Conservation (phyloP, 345 rosid genomes). For the Populus tremula region DNA sequence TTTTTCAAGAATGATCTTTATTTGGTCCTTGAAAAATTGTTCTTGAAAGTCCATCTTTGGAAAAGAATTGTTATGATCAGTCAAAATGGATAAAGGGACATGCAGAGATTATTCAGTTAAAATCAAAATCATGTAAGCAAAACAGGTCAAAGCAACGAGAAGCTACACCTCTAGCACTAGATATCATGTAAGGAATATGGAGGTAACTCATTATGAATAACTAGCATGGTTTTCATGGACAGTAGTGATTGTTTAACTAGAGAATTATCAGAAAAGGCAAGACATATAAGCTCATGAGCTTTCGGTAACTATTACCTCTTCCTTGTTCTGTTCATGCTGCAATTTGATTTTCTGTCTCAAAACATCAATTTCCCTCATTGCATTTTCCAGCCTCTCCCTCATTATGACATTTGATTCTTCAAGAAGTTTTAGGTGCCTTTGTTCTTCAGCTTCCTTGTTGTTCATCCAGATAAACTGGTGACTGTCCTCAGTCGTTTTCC, state of each 20-base stretch:
- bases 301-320: slow-evolving; percentile 50
- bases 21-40: slow-evolving; percentile 54
- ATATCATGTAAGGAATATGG: neutral
- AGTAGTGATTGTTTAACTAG: neutral
- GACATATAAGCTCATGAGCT: neutral
- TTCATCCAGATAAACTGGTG: slow-evolving; percentile 57
- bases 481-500: slow-evolving; percentile 60
- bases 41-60: slow-evolving; percentile 65
- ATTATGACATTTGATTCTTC: slow-evolving; percentile 47
- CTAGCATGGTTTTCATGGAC: neutral
- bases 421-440: slow-evolving; percentile 39
- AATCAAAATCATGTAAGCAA: neutral
- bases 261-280: neutral
- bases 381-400: slow-evolving; percentile 54
- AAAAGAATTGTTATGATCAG: neutral
- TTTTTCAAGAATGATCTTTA: slow-evolving; percentile 40
- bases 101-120: neutral
- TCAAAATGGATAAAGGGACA: neutral
- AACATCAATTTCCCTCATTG: slow-evolving; percentile 52
- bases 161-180: neutral
- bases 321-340: slow-evolving; percentile 61
- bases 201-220: neutral
- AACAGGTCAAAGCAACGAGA: neutral
- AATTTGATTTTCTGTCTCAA: slow-evolving; percentile 52
- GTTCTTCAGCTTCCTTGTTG: slow-evolving; percentile 40